A percentile compares a stretch with the other conserved stretches of the same genome.
Evolutionary conservation across 192 early-diverging fungal genomes (phyloP).

Genomic region (Diversispora epigaea): DNA sequence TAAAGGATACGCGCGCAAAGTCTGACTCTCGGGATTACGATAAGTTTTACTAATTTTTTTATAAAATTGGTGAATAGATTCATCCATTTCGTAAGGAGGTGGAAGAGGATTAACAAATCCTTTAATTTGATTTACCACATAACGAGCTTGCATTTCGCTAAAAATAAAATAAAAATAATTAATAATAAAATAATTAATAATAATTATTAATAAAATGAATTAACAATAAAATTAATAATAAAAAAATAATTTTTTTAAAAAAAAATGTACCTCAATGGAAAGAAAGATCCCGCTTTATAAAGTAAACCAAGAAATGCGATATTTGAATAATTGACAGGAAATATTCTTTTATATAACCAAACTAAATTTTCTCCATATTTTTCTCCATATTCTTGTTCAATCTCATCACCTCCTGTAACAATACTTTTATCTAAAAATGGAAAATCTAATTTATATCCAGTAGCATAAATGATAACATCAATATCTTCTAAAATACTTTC

Average conservation of each 20-base stretch:
- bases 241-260: neutral
- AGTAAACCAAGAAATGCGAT: constrained; percentile 60
- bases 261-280: constrained; percentile 40
- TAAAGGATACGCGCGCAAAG: neutral
- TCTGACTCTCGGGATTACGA: neutral
- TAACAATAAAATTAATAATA: neutral
- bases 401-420: constrained; percentile 43
- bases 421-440: constrained; percentile 49
- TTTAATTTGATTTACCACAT: constrained; percentile 36
- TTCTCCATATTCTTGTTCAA: constrained; percentile 36
- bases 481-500: constrained; percentile 49
- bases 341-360: constrained; percentile 58
- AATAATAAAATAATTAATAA: no score
- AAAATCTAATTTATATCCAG: constrained; percentile 57
- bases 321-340: constrained; percentile 50
- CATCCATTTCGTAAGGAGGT: neutral
- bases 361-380: constrained; percentile 44
- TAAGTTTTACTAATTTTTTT: neutral
- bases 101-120: neutral
- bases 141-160: constrained; percentile 56
- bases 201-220: no score
- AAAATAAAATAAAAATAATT: neutral
- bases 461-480: constrained; percentile 62
- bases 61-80: neutral
- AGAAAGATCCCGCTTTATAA: constrained; percentile 52